Evolutionary conservation across 345 rosid genomes (phyloP), one percentile per base, ranked within the genome.

Genomic region (Populus nigra): DNA sequence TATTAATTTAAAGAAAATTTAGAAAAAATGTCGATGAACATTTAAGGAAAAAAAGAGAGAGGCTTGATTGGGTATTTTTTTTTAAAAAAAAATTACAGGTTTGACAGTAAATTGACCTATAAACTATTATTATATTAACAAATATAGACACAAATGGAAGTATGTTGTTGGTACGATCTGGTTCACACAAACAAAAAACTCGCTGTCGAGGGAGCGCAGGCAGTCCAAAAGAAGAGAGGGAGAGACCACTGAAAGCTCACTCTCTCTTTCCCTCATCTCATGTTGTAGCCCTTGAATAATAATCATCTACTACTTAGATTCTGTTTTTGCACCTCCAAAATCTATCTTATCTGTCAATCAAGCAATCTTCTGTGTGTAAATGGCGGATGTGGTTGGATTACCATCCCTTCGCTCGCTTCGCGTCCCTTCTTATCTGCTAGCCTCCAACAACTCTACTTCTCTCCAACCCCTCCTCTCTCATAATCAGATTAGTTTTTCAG

Each of bases 371-470:
- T 45, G 17, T 45, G 50, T 45, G 74, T 83, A 77, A 75, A 92
- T 92, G 97, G 94, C 92, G 66, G 93, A 88, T 85, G 91, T 81
- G 83, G 73, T 88, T 78, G 66, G 83, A 73, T 82, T 85, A n/a
- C 77, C 86, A 45, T 82, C 88, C 8, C 73, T 78, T 53, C 84
- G 79, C 66, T 83, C 90, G 2, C 81, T 86, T 80, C 80, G 87
- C 75, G 80, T 85, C 70, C 80, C 93, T 29, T 81, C 82, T 69
- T 82, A 82, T 53, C 49, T 88, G 33, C 72, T 84, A 70, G 70
- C 84, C 33, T 73, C 88, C 33, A 80, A 87, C 65, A 79, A 86
- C 76, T 78, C 78, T 33, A 83, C 73, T 50, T 80, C 86, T 76
- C 80, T 78, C 31, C 92, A 76, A 65, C 86, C 87, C 39, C 73